Percentiles rank a stretch among this genome's conserved stretches.
Conservation (phyloP, 495 filamentous ascomycete species). For the Lophiotrema nucula region DNA sequence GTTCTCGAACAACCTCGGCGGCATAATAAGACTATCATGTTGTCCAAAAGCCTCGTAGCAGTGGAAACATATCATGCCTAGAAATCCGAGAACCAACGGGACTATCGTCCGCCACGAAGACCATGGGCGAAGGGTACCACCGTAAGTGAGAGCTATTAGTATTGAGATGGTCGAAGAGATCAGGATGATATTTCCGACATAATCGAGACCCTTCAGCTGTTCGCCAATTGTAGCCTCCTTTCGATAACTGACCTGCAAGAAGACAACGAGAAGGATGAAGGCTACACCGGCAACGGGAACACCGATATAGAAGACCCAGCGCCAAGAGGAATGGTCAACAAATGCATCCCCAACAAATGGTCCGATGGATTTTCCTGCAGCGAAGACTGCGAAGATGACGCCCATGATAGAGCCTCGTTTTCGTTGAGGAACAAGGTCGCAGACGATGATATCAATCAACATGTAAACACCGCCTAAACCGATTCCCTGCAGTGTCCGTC, state of each 20-base stretch:
- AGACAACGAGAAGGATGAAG: background rate
- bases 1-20: conserved; percentile 7
- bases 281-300: background rate
- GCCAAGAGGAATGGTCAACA: background rate
- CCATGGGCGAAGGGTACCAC: background rate
- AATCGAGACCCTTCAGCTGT: background rate
- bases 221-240: background rate
- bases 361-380: background rate
- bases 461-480: background rate
- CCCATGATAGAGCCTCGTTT: background rate
- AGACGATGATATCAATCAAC: conserved; percentile 1
- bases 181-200: conserved; percentile 1
- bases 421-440: conserved; percentile 1
- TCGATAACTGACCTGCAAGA: background rate
- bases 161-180: conserved; percentile 1
- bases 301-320: background rate
- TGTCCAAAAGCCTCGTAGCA: background rate
- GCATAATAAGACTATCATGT: conserved; percentile 5
- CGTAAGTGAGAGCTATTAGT: conserved; percentile 1
- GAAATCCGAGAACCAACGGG: background rate
- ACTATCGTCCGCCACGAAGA: background rate
- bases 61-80: background rate
- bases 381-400: background rate
- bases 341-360: background rate
- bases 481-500: conserved; percentile 8